Evolutionary conservation across 2,329 filamentous ascomycete genomes (phyloP).

Genomic region (Fusarium nelsonii): DNA sequence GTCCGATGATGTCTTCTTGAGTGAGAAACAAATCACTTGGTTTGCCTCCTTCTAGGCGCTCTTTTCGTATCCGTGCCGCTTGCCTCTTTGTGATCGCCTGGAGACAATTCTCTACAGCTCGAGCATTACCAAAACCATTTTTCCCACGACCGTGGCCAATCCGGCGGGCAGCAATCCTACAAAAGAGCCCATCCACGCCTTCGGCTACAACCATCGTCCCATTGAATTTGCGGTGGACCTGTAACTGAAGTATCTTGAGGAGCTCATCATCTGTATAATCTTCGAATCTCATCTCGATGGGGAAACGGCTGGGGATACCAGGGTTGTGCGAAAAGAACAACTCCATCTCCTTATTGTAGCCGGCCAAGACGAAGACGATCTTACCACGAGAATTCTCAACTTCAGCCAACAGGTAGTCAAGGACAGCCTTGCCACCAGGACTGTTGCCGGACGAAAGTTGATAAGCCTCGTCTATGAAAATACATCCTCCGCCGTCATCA

Average conservation of each 20-base stretch:
- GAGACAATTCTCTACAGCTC: conserved; percentile 73
- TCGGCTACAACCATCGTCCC: conserved; percentile 70
- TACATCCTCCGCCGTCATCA: conserved; percentile 71
- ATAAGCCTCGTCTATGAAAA: conserved; percentile 86
- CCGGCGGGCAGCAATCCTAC: conserved; percentile 71
- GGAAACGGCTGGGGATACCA: conserved; percentile 77
- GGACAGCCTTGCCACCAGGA: conserved; percentile 68
- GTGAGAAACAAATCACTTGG: conserved; percentile 71
- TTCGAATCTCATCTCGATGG: conserved; percentile 72
- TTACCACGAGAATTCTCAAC: conserved; percentile 79
- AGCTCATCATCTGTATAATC: conserved; percentile 78
- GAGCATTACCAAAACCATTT: conserved; percentile 79
- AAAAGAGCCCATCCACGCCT: conserved; percentile 70
- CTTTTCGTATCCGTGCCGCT: conserved; percentile 63
- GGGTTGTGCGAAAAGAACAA: conserved; percentile 80
- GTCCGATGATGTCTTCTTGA: conserved; percentile 78
- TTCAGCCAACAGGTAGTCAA: conserved; percentile 79
- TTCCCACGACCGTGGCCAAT: conserved; percentile 72
- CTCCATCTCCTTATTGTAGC: conserved; percentile 82
- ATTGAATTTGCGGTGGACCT: conserved; percentile 66
- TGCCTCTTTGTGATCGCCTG: conserved; percentile 69
- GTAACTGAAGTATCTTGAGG: conserved; percentile 67
- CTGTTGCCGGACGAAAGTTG: conserved; percentile 73
- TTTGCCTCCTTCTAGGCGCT: conserved; percentile 55
- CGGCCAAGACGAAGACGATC: conserved; percentile 78